Evolutionary conservation across 768 basidiomycete species (phyloP).

Genomic region (Xerocomellus amylosporus): DNA sequence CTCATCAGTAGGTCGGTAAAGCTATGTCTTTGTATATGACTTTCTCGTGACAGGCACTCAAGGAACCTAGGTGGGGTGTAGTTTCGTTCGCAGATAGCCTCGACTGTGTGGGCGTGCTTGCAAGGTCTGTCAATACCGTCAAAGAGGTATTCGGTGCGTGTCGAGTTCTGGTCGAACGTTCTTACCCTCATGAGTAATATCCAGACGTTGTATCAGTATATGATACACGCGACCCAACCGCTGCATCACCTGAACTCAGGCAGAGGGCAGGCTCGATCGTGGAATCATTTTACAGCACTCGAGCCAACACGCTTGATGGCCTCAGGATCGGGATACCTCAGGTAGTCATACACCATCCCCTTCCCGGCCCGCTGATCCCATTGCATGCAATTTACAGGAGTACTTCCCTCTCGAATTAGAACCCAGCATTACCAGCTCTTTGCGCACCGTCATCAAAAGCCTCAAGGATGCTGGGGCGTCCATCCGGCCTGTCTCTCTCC

Average conservation of each 20-base stretch:
- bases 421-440: constrained; percentile 39
- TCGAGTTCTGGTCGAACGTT: not conserved
- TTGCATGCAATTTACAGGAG: constrained; percentile 42
- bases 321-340: constrained; percentile 76
- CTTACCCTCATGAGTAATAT: constrained; percentile 1
- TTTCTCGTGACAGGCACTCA: constrained; percentile 2
- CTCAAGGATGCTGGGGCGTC: constrained; percentile 57
- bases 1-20: constrained; percentile 73
- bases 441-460: constrained; percentile 44
- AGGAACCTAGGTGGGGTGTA: constrained; percentile 71
- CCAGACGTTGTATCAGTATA: constrained; percentile 40
- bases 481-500: constrained; percentile 71
- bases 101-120: constrained; percentile 89
- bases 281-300: not conserved
- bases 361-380: not conserved
- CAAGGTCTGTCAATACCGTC: constrained; percentile 47
- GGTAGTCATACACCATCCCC: constrained; percentile 36
- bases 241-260: constrained; percentile 45
- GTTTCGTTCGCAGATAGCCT: constrained; percentile 93
- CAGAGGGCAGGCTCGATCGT: constrained; percentile 33
- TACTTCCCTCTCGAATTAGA: constrained; percentile 76
- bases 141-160: constrained; percentile 58
- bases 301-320: constrained; percentile 38
- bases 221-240: constrained; percentile 75
- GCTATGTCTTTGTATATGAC: not conserved